phyloP scores from a whole-genome alignment of 1,284 basidiomycete genomes.

The Naganishia cerealis region DNA sequence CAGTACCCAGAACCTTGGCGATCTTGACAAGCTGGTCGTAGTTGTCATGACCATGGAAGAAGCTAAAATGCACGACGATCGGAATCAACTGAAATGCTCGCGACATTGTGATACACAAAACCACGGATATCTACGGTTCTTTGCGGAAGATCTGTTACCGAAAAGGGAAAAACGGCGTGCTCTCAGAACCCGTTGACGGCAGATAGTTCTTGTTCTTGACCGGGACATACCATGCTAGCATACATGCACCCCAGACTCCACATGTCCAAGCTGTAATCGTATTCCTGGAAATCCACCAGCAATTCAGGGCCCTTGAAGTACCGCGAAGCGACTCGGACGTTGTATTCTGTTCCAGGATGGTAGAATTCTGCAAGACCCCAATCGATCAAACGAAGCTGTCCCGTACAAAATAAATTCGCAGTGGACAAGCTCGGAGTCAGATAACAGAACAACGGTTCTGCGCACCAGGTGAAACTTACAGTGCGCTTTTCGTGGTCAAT shows the following conservation, averaged over 20 bases:
- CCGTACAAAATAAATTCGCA: background rate
- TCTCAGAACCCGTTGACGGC: background rate
- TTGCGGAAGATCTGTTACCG: slow-evolving; percentile 89
- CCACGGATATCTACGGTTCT: slow-evolving; percentile 63
- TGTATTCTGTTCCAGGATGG: slow-evolving; percentile 95
- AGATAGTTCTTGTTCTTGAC: background rate
- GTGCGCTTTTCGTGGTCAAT: slow-evolving; percentile 97
- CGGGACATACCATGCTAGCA: slow-evolving; percentile 81
- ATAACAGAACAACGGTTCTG: slow-evolving; percentile 4
- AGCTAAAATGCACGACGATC: slow-evolving; percentile 48
- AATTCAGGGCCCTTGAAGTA: slow-evolving; percentile 99
- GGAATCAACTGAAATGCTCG: background rate
- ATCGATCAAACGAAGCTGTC: slow-evolving; percentile 87
- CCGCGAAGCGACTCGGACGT: slow-evolving; percentile 92
- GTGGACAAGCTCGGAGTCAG: slow-evolving; percentile 28
- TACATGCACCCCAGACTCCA: slow-evolving; percentile 99
- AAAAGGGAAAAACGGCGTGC: background rate
- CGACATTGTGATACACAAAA: background rate
- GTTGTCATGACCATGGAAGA: slow-evolving; percentile 99
- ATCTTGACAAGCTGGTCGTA: slow-evolving; percentile 99
- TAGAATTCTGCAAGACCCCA: slow-evolving; percentile 99
- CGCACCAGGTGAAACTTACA: slow-evolving; percentile 56
- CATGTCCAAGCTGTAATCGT: slow-evolving; percentile 95
- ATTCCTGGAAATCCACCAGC: slow-evolving; percentile 96
- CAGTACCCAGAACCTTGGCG: slow-evolving; percentile 93